Evolutionary conservation across 1,284 basidiomycete genomes (phyloP).

Genomic region (Cutaneotrichosporon cavernicola): DNA sequence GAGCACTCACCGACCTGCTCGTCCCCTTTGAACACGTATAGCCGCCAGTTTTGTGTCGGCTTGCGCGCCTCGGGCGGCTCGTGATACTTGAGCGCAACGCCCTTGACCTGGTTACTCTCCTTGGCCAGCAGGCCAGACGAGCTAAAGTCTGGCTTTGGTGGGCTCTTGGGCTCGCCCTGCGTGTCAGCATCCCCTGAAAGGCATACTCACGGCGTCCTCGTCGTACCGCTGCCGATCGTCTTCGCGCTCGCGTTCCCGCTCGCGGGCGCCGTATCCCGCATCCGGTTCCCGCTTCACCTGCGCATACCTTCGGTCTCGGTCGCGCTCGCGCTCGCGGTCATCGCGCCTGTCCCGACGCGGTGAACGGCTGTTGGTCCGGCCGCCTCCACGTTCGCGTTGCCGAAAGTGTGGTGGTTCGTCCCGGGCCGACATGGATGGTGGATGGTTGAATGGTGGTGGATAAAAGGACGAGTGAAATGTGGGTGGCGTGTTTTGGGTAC

Average conservation of each 20-base stretch:
- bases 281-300: conserved; percentile 17
- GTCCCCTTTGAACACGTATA: conserved; percentile 95
- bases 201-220: conserved; percentile 28
- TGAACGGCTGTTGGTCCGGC: conserved; percentile 16
- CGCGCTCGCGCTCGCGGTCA: conserved; percentile 18
- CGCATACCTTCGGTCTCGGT: conserved; percentile 14
- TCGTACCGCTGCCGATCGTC: conserved; percentile 45
- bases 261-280: conserved; percentile 23
- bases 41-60: conserved; percentile 81
- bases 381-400: conserved; percentile 2
- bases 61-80: conserved; percentile 97
- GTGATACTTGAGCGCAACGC: conserved; percentile 93
- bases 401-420: conserved; percentile 22
- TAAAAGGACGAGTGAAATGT: not conserved
- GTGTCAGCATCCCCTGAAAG: not conserved
- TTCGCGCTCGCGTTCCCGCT: conserved; percentile 45
- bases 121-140: conserved; percentile 89
- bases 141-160: conserved; percentile 73
- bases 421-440: conserved; percentile 7
- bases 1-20: conserved; percentile 78
- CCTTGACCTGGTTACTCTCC: conserved; percentile 85
- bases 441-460: not conserved
- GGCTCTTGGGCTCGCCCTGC: conserved; percentile 21
- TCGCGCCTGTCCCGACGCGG: conserved; percentile 14
- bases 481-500: conserved; percentile 1